A percentile compares a stretch with the other conserved stretches of the same genome.
Conservation (phyloP, 2,329 filamentous ascomycete genomes). For the Colletotrichum sp. region DNA sequence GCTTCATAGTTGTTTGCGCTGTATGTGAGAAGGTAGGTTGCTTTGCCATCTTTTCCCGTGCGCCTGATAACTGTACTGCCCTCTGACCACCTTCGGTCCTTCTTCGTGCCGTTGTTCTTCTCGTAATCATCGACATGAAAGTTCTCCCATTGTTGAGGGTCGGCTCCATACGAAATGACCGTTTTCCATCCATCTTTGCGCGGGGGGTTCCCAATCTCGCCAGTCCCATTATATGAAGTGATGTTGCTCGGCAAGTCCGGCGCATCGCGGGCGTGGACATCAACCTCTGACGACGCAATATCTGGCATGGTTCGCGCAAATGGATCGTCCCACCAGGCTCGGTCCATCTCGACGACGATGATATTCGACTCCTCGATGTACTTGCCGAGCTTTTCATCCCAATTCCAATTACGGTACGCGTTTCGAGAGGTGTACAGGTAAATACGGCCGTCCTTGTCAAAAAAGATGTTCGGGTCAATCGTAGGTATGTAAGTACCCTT, state of each 20-base stretch:
- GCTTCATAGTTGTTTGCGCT: conserved; percentile 40
- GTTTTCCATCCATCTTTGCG: conserved; percentile 41
- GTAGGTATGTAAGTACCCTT: conserved; percentile 39
- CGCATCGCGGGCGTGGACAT: conserved; percentile 31
- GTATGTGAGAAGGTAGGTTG: conserved; percentile 34
- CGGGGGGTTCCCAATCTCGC: conserved; percentile 34
- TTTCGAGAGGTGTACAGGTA: conserved; percentile 36
- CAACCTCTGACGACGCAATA: conserved; percentile 30
- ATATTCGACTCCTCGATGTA: conserved; percentile 43
- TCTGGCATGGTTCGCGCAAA: conserved; percentile 36
- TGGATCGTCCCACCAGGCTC: conserved; percentile 39
- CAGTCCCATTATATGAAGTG: conserved; percentile 37
- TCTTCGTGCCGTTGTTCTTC: conserved; percentile 36
- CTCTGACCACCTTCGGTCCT: conserved; percentile 40
- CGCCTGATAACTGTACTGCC: conserved; percentile 35
- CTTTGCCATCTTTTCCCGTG: conserved; percentile 22
- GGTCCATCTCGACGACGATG: conserved; percentile 37
- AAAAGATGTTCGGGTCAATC: conserved; percentile 23
- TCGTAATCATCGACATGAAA: conserved; percentile 38
- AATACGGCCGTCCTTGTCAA: conserved; percentile 21
- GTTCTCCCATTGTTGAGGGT: conserved; percentile 39
- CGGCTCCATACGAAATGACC: conserved; percentile 37
- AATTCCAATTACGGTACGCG: conserved; percentile 41
- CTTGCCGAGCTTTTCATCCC: conserved; percentile 34
- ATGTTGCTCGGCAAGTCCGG: conserved; percentile 31